Evolutionary conservation across 192 early-diverging fungal genomes (phyloP).

Genomic region (Mortierella claussenii): DNA sequence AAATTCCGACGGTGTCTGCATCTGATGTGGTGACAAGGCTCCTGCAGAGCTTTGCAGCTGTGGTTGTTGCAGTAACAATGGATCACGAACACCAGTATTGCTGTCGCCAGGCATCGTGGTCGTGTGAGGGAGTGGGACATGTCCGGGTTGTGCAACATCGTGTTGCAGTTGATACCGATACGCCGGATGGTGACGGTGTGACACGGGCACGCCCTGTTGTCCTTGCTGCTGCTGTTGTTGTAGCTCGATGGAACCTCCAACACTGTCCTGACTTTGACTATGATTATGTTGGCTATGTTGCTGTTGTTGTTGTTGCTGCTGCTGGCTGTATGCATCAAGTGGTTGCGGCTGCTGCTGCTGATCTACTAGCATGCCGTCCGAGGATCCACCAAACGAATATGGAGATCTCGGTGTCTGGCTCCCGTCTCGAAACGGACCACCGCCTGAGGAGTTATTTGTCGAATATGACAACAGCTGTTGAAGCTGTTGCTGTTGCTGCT

Average conservation of each 20-base stretch:
- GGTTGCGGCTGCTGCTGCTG: constrained; percentile 4
- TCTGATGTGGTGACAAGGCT: constrained; percentile 30
- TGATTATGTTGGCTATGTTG: constrained; percentile 37
- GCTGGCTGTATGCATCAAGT: not conserved
- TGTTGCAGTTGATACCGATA: constrained; percentile 34
- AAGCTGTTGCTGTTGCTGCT: constrained; percentile 9
- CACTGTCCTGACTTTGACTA: constrained; percentile 47
- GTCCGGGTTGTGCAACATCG: constrained; percentile 30
- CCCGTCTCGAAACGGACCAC: constrained; percentile 22
- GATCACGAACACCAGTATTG: not conserved
- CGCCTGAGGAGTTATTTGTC: constrained; percentile 1
- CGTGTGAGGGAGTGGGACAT: constrained; percentile 3
- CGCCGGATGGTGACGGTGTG: constrained; percentile 13
- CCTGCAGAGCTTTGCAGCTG: not conserved
- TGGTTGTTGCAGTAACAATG: constrained; percentile 4
- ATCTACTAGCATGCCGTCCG: constrained; percentile 15
- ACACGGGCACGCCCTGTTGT: not conserved
- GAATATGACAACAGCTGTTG: constrained; percentile 11
- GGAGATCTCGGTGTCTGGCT: constrained; percentile 42
- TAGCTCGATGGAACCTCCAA: constrained; percentile 21
- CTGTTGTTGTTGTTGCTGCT: constrained; percentile 7
- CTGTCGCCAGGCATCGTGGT: not conserved
- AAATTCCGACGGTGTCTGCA: constrained; percentile 64
- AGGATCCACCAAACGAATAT: constrained; percentile 27
- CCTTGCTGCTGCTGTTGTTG: not conserved